A percentile compares a stretch with the other conserved stretches of the same genome.
Conservation (phyloP, 805 yeast genomes). For the Starmera pachycereana region DNA sequence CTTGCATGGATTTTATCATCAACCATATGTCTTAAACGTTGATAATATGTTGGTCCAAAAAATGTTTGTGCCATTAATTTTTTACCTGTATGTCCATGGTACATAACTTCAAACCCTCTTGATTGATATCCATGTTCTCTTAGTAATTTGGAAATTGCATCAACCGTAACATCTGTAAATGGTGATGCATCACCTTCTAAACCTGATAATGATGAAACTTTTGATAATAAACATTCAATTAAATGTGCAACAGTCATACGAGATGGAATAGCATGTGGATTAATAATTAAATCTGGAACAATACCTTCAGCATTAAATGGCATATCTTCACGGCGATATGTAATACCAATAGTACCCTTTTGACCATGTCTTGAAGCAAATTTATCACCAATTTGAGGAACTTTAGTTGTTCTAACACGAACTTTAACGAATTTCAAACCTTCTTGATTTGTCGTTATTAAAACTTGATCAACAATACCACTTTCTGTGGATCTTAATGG, state of each 20-base stretch:
- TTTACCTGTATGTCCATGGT: slow-evolving; percentile 98
- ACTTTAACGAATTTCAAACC: slow-evolving; percentile 97
- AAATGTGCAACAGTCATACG: slow-evolving; percentile 99
- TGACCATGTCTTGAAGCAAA: slow-evolving; percentile 99
- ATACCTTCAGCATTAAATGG: slow-evolving; percentile 93
- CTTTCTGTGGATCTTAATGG: slow-evolving; percentile 94
- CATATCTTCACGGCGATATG: slow-evolving; percentile 98
- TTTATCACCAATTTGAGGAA: slow-evolving; percentile 98
- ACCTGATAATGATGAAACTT: slow-evolving; percentile 91
- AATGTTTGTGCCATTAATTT: slow-evolving; percentile 96
- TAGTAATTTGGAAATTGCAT: slow-evolving; percentile 83
- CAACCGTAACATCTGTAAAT: slow-evolving; percentile 96
- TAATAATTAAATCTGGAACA: slow-evolving; percentile 94
- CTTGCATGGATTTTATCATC: slow-evolving; percentile 98
- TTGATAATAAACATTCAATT: slow-evolving; percentile 93
- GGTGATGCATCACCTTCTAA: slow-evolving; percentile 99
- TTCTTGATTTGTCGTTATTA: slow-evolving; percentile 95
- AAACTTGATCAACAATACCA: slow-evolving; percentile 97
- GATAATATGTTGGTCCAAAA: slow-evolving; percentile 99
- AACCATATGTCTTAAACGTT: slow-evolving; percentile 98
- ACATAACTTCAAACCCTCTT: slow-evolving; percentile 98
- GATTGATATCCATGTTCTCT: slow-evolving; percentile 96
- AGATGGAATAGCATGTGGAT: slow-evolving; percentile 99
- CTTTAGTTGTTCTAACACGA: slow-evolving; percentile 96
- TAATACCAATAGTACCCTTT: slow-evolving; percentile 99